phyloP scores from a whole-genome alignment of 441 rosid species.

The Eutrema salsugineum region DNA sequence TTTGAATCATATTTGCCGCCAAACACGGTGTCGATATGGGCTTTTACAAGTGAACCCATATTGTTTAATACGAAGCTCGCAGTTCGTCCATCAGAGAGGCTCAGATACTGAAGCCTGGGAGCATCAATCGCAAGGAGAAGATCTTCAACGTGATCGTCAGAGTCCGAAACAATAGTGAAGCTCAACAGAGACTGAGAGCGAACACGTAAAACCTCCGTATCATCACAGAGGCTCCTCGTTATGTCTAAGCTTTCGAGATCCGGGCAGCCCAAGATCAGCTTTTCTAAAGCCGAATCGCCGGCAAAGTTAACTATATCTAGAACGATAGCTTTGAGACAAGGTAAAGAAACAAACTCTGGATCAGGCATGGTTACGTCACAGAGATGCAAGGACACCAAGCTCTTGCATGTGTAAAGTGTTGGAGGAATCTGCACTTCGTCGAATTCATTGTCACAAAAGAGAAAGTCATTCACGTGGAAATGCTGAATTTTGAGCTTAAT shows the following conservation, averaged over 20 bases:
- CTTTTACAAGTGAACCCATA: neutral
- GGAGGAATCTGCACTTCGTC: neutral
- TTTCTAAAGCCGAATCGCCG: neutral
- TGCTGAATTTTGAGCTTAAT: neutral
- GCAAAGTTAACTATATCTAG: neutral
- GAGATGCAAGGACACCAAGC: neutral
- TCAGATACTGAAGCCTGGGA: neutral
- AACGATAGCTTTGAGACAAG: neutral
- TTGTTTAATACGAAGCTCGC: neutral
- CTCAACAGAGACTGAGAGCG: neutral
- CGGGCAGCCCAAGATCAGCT: neutral
- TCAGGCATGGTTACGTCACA: neutral
- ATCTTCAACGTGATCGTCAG: too few species aligned
- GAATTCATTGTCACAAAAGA: fast-evolving
- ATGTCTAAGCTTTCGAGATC: neutral
- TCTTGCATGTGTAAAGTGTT: neutral
- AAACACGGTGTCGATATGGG: too few species aligned
- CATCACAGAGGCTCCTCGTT: neutral
- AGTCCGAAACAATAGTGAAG: neutral
- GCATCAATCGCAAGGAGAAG: neutral
- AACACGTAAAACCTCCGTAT: neutral
- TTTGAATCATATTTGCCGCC: too few species aligned
- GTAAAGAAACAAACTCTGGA: neutral
- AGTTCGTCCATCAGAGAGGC: neutral
- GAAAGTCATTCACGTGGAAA: neutral